A percentile compares a stretch with the other conserved stretches of the same genome.
Evolutionary conservation across 2,329 filamentous ascomycete species (phyloP).

Genomic region (Ophiobolus disseminans): DNA sequence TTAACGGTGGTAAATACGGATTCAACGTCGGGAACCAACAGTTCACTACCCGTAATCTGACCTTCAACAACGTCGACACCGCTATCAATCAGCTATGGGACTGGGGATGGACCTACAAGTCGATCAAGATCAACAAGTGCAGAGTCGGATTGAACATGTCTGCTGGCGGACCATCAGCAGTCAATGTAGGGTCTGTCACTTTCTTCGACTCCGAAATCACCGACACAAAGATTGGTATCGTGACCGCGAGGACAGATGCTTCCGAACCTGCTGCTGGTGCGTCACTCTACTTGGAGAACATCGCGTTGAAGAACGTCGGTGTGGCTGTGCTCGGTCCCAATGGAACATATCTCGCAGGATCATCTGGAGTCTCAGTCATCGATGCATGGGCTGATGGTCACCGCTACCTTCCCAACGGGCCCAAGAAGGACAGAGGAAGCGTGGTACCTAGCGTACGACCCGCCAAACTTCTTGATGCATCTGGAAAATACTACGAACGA

Average conservation of each 20-base stretch:
- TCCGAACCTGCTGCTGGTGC: conserved; percentile 55
- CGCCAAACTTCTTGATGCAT: conserved; percentile 51
- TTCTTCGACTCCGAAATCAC: conserved; percentile 64
- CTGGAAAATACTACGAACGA: conserved; percentile 58
- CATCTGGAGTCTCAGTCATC: conserved; percentile 26
- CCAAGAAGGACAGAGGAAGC: conserved; percentile 52
- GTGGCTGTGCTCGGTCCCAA: conserved; percentile 32
- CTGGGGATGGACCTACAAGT: conserved; percentile 66
- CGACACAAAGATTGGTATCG: conserved; percentile 59
- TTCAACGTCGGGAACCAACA: conserved; percentile 56
- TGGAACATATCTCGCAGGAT: conserved; percentile 35
- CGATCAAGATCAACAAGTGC: conserved; percentile 61
- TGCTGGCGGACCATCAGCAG: conserved; percentile 39
- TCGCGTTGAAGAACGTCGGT: conserved; percentile 62
- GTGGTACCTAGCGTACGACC: conserved; percentile 54
- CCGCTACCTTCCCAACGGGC: conserved; percentile 46
- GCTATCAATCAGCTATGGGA: conserved; percentile 66
- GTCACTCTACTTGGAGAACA: conserved; percentile 64
- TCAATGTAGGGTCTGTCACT: conserved; percentile 62
- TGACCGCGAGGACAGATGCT: conserved; percentile 54
- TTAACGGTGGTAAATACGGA: conserved; percentile 53
- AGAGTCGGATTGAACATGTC: conserved; percentile 60
- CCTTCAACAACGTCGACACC: conserved; percentile 59
- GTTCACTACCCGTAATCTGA: conserved; percentile 65
- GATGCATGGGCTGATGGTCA: conserved; percentile 45